Conservation (phyloP, 495 filamentous ascomycete species). For the Thermochaetoides thermophila region DNA sequence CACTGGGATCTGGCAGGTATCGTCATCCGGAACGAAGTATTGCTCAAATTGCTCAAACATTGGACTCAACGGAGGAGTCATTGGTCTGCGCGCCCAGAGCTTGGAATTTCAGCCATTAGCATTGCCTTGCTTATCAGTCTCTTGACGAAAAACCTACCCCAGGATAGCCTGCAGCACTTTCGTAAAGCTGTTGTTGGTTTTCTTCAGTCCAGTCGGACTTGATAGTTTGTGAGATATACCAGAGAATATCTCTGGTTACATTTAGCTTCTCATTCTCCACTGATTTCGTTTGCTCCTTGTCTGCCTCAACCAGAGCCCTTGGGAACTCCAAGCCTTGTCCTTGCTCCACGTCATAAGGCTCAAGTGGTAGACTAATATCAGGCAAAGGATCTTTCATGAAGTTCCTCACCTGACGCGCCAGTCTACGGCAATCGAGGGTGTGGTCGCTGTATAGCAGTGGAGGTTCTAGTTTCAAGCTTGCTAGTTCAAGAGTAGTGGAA, state of each 20-base stretch:
- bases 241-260: slow-evolving; percentile 8
- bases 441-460: slow-evolving; percentile 37
- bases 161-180: slow-evolving; percentile 15
- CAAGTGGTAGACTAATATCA: slow-evolving; percentile 29
- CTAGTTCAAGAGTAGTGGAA: slow-evolving; percentile 1
- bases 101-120: slow-evolving; percentile 4
- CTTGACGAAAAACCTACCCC: slow-evolving; percentile 18
- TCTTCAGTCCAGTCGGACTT: slow-evolving; percentile 23
- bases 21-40: slow-evolving; percentile 33
- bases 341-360: slow-evolving; percentile 28
- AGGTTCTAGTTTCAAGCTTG: slow-evolving; percentile 32
- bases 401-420: slow-evolving; percentile 18
- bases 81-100: slow-evolving; percentile 20
- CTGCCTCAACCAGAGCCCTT: background rate
- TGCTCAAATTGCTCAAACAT: slow-evolving; percentile 16
- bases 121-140: background rate
- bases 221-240: slow-evolving; percentile 15
- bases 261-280: slow-evolving; percentile 10
- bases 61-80: slow-evolving; percentile 49
- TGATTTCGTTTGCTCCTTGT: background rate
- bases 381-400: slow-evolving; percentile 19
- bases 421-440: slow-evolving; percentile 27
- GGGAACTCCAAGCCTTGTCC: slow-evolving; percentile 31
- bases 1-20: slow-evolving; percentile 34
- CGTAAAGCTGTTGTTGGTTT: slow-evolving; percentile 20